Evolutionary conservation across 2,329 filamentous ascomycete species (phyloP).

Genomic region (Tolypocladium guangdongense): DNA sequence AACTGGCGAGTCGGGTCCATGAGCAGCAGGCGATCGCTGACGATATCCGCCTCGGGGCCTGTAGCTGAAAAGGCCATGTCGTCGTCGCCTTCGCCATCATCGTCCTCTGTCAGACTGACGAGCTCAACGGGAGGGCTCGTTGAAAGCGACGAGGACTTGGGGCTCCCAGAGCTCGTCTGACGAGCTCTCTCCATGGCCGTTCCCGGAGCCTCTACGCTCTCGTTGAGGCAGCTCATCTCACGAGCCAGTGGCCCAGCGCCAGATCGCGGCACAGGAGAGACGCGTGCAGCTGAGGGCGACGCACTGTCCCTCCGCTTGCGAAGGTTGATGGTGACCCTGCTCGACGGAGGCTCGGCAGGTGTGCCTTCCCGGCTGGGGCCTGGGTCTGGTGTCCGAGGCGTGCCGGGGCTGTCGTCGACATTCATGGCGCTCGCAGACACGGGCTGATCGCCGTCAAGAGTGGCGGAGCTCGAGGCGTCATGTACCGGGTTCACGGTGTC

Average conservation of each 20-base stretch:
- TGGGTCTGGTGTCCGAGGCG: constrained; percentile 31
- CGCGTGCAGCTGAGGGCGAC: neutral
- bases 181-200: neutral
- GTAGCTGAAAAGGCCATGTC: constrained; percentile 20
- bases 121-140: constrained; percentile 33
- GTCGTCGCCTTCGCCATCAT: constrained; percentile 13
- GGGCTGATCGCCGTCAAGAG: constrained; percentile 14
- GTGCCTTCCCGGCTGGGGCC: constrained; percentile 17
- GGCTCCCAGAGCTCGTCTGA: neutral
- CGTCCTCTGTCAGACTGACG: constrained; percentile 24
- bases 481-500: constrained; percentile 26
- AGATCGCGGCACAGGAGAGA: neutral
- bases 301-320: constrained; percentile 23
- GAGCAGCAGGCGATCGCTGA: constrained; percentile 10
- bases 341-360: constrained; percentile 34
- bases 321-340: constrained; percentile 50
- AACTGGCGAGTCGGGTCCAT: constrained; percentile 35
- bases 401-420: constrained; percentile 8
- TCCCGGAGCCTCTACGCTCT: neutral
- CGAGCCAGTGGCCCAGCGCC: neutral
- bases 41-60: constrained; percentile 16
- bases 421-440: constrained; percentile 26
- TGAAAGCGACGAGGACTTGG: neutral
- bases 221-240: neutral
- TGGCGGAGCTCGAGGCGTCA: constrained; percentile 20